A percentile compares a stretch with the other conserved stretches of the same genome.
Conservation (phyloP, 2,329 filamentous ascomycete genomes). For the Aaosphaeria arxii region DNA sequence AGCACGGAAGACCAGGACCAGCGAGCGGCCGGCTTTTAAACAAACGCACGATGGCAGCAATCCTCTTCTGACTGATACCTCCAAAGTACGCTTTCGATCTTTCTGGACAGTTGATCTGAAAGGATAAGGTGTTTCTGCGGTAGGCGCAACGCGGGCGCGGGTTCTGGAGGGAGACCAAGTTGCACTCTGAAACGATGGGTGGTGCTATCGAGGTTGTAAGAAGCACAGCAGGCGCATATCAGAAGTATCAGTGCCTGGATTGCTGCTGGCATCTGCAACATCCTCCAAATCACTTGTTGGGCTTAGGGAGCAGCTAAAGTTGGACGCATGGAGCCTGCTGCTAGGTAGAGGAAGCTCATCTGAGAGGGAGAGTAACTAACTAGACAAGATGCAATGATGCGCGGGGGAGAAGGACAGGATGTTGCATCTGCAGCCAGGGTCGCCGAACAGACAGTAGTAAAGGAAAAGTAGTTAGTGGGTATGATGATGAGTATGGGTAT, state of each 20-base stretch:
- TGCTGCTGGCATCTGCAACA: constrained; percentile 22
- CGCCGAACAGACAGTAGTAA: constrained; percentile 21
- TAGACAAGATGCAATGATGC: constrained; percentile 16
- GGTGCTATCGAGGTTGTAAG: constrained; percentile 20
- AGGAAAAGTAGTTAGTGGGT: no score
- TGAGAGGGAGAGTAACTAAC: no score
- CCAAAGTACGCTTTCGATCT: no score
- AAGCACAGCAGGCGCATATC: constrained; percentile 32
- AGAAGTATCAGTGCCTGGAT: constrained; percentile 26
- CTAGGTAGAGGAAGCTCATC: constrained; percentile 19
- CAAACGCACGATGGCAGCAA: neutral
- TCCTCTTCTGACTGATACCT: no score
- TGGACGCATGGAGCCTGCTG: constrained; percentile 26
- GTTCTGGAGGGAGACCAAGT: constrained; percentile 21
- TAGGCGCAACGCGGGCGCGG: neutral
- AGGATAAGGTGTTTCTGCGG: neutral
- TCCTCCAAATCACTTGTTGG: constrained; percentile 26
- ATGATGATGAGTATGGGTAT: no score
- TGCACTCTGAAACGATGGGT: constrained; percentile 32
- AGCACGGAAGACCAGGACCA: constrained; percentile 25
- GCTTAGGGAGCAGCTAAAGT: constrained; percentile 21
- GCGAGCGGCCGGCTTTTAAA: constrained; percentile 25
- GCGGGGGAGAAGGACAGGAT: constrained; percentile 14
- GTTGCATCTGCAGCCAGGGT: constrained; percentile 20
- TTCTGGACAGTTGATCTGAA: no score